Evolutionary conservation across 495 filamentous ascomycete species (phyloP).

Genomic region (Daldinia loculata): DNA sequence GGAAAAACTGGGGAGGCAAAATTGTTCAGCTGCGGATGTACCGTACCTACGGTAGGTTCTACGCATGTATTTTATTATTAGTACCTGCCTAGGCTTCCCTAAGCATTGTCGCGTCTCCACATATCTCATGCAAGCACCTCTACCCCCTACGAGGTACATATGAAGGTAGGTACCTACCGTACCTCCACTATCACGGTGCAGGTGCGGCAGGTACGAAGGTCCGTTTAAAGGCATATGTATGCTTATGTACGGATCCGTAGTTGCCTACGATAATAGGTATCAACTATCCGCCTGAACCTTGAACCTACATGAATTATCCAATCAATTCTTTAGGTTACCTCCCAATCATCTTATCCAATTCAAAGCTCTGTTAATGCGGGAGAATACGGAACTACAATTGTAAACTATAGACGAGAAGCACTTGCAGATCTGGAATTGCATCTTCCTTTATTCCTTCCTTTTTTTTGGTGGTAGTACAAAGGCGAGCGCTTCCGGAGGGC

Average conservation of each 20-base stretch:
- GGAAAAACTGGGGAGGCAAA: slow-evolving; percentile 43
- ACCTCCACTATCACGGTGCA: no score
- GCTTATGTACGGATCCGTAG: not conserved
- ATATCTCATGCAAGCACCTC: slow-evolving; percentile 8
- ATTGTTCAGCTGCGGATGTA: slow-evolving; percentile 39
- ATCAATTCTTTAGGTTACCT: not conserved
- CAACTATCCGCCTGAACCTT: not conserved
- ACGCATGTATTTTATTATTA: slow-evolving; percentile 2
- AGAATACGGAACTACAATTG: not conserved
- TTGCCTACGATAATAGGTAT: not conserved
- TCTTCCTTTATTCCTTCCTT: slow-evolving; percentile 7
- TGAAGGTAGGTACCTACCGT: not conserved
- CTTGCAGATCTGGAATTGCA: not conserved
- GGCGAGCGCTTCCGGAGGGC: not conserved
- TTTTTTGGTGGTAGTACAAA: not conserved
- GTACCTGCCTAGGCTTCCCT: slow-evolving; percentile 9
- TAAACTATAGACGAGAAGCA: not conserved
- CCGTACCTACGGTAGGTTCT: slow-evolving; percentile 11
- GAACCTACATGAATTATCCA: not conserved
- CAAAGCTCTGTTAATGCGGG: not conserved
- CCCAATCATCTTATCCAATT: slow-evolving; percentile 3
- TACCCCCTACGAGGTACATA: not conserved
- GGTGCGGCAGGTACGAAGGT: not conserved
- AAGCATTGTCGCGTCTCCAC: not conserved
- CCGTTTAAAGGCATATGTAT: not conserved